A percentile compares a stretch with the other conserved stretches of the same genome.
These are phyloP conservation scores for Allium cepa DNA, from an alignment of 106 monocot genomes.

Conservation along the genomic window DNA sequence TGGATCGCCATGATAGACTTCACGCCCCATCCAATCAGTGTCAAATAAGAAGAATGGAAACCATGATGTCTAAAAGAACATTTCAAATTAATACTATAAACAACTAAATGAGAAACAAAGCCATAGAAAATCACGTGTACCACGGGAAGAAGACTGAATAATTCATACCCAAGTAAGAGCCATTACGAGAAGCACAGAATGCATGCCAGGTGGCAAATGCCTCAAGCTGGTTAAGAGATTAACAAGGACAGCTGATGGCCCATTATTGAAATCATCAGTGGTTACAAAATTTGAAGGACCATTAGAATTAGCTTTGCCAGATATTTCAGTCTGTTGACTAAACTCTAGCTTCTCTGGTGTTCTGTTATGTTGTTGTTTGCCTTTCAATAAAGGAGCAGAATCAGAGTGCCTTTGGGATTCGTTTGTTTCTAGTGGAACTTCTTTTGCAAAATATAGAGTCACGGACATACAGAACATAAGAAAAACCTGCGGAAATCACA, in stretches of 20 bases:
- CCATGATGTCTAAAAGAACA: conserved; percentile 71
- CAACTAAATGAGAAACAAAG: not conserved
- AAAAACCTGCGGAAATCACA: conserved; percentile 46
- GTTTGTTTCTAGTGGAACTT: conserved; percentile 46
- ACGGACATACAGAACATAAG: conserved; percentile 81
- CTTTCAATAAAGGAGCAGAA: conserved; percentile 70
- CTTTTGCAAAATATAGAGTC: conserved; percentile 85
- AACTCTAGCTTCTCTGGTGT: conserved; percentile 13
- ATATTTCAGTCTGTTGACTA: conserved; percentile 24
- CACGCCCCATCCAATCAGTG: conserved; percentile 99
- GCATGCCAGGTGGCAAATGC: conserved; percentile 90
- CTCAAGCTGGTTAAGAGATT: conserved; percentile 92
- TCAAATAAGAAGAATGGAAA: conserved; percentile 99
- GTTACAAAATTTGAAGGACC: conserved; percentile 12
- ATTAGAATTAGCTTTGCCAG: conserved; percentile 16
- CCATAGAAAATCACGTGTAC: not conserved
- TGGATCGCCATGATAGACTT: conserved; percentile 97
- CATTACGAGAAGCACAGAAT: conserved; percentile 93
- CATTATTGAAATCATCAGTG: conserved; percentile 39
- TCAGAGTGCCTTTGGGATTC: conserved; percentile 34
- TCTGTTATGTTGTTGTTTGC: conserved; percentile 28
- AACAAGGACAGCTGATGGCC: conserved; percentile 82
- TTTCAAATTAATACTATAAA: not conserved
- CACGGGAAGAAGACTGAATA: not conserved
- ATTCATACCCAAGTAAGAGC: conserved; percentile 89